phyloP scores from a whole-genome alignment of 306 rosid genomes.

The Malus fusca region DNA sequence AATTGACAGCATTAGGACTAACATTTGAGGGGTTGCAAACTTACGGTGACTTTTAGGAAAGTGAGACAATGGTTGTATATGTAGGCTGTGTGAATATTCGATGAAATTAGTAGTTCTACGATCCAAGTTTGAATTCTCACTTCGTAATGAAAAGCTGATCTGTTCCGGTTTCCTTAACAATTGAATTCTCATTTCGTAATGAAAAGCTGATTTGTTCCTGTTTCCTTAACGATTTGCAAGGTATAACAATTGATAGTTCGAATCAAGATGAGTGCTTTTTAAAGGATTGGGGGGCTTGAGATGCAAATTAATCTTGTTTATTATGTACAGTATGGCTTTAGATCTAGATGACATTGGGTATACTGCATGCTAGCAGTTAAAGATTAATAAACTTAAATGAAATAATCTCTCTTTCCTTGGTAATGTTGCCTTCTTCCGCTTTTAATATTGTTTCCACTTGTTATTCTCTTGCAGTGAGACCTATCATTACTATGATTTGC shows the following conservation, averaged over 20 bases:
- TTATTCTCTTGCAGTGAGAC: slow-evolving; percentile 52
- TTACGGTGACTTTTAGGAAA: background rate
- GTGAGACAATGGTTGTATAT: background rate
- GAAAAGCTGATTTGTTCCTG: background rate
- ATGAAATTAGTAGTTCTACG: background rate
- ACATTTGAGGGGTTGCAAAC: background rate
- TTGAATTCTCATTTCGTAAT: background rate
- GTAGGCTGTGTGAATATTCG: background rate
- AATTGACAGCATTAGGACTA: background rate
- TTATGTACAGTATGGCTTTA: background rate
- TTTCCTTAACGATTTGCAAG: background rate
- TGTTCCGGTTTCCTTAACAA: background rate
- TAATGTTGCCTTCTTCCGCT: background rate
- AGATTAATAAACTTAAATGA: background rate
- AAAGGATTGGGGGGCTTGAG: too few species aligned
- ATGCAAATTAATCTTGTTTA: background rate
- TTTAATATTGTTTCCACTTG: slow-evolving; percentile 15
- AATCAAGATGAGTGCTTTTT: background rate
- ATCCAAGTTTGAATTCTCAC: background rate
- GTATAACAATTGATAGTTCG: background rate
- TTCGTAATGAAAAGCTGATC: too few species aligned
- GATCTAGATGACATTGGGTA: background rate
- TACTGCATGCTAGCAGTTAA: background rate
- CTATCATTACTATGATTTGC: slow-evolving; percentile 69
- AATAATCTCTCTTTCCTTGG: background rate